Conservation (phyloP, 306 rosid genomes). For the Cicer yamashitae region DNA sequence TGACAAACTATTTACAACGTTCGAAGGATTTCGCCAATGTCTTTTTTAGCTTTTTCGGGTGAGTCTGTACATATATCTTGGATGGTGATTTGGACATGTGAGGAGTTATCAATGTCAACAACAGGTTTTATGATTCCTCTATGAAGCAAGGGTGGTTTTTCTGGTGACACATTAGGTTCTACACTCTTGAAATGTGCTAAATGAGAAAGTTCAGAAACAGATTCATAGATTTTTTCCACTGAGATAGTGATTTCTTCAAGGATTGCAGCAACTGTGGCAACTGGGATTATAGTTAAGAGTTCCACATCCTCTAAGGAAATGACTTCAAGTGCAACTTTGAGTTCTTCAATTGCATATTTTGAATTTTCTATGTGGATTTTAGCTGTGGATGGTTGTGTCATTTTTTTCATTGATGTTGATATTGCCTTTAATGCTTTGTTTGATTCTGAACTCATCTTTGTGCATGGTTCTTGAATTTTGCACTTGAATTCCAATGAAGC, state of each 20-base stretch:
- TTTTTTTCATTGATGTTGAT: conserved; percentile 61
- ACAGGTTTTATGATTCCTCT: conserved; percentile 72
- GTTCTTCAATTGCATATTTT: conserved; percentile 62
- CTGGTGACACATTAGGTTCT: conserved; percentile 53
- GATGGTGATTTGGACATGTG: conserved; percentile 60
- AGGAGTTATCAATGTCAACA: conserved; percentile 40
- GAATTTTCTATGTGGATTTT: conserved; percentile 59
- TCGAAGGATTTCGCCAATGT: conserved; percentile 33
- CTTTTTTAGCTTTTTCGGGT: conserved; percentile 29
- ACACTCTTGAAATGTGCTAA: conserved; percentile 63
- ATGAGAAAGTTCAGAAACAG: conserved; percentile 72
- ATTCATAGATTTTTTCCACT: conserved; percentile 63
- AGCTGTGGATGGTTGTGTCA: conserved; percentile 61
- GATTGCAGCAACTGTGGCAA: conserved; percentile 66
- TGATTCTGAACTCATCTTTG: conserved; percentile 63
- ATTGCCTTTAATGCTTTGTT: conserved; percentile 67
- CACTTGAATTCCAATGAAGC: conserved; percentile 54
- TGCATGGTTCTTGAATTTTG: conserved; percentile 65
- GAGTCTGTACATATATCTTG: conserved; percentile 43
- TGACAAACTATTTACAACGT: conserved; percentile 31
- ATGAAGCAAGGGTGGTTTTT: conserved; percentile 71
- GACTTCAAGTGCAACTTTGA: conserved; percentile 56
- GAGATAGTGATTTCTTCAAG: conserved; percentile 68
- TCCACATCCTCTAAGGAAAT: conserved; percentile 49
- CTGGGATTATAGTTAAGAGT: conserved; percentile 62